phyloP scores from a whole-genome alignment of 805 yeast species.

The Lachancea kluyveri region DNA sequence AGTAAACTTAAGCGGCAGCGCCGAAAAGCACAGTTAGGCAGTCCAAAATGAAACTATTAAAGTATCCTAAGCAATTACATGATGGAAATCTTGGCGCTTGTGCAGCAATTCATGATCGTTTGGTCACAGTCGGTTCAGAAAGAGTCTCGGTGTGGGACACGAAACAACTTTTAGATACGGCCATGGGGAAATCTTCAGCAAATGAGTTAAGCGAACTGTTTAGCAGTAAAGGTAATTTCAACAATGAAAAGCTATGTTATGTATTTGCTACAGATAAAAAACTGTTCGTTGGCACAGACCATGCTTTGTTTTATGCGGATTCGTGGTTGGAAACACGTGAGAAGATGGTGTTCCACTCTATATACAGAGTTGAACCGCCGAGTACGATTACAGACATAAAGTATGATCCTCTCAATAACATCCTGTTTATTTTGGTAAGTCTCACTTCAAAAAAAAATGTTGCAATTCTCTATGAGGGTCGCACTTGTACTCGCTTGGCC shows the following conservation, averaged over 20 bases:
- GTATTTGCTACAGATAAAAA: constrained; percentile 1
- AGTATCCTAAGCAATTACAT: constrained; percentile 21
- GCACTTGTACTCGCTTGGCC: constrained; percentile 10
- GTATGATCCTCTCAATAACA: constrained; percentile 11
- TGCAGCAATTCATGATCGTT: constrained; percentile 52
- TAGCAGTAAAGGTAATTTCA: background rate
- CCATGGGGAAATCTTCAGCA: constrained; percentile 18
- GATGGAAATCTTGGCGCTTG: constrained; percentile 25
- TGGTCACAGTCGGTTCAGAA: constrained; percentile 21
- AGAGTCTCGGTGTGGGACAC: constrained; percentile 24
- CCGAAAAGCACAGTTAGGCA: constrained; percentile 1
- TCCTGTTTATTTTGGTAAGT: constrained; percentile 21
- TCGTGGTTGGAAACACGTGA: constrained; percentile 14
- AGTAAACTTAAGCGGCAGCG: background rate
- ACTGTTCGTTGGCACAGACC: constrained; percentile 22
- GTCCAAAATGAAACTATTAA: constrained; percentile 24
- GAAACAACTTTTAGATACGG: constrained; percentile 22
- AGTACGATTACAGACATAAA: constrained; percentile 27
- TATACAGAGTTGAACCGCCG: constrained; percentile 15
- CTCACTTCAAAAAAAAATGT: constrained; percentile 13
- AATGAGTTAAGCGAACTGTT: constrained; percentile 5
- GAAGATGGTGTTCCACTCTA: constrained; percentile 1
- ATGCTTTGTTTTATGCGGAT: constrained; percentile 12
- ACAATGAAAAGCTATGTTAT: constrained; percentile 1
- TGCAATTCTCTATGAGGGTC: constrained; percentile 15